Percentiles rank a stretch among this genome's conserved stretches.
Evolutionary conservation across 306 rosid genomes (phyloP).

Genomic region (Trifolium pratense): DNA sequence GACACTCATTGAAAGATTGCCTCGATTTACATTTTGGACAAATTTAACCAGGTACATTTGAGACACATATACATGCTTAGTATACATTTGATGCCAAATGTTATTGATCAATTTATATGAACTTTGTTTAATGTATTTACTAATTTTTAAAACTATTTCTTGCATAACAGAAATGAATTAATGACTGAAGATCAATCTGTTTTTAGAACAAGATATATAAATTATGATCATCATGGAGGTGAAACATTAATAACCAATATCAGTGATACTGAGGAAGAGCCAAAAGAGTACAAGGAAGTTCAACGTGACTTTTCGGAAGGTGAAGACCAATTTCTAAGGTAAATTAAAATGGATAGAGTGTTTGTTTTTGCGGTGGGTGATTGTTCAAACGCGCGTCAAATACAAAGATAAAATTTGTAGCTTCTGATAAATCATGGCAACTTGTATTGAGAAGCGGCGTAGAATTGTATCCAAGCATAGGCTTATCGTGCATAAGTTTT

Average conservation of each 20-base stretch:
- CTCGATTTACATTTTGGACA: slow-evolving; percentile 73
- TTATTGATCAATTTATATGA: slow-evolving; percentile 19
- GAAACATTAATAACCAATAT: slow-evolving; percentile 69
- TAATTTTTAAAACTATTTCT: slow-evolving; percentile 47
- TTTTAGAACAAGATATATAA: slow-evolving; percentile 69
- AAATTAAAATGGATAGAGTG: slow-evolving; percentile 38
- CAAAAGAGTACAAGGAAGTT: slow-evolving; percentile 50
- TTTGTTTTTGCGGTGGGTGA: too few relatives aligned
- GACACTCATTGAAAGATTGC: slow-evolving; percentile 54
- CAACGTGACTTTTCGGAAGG: slow-evolving; percentile 65
- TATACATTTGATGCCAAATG: background rate
- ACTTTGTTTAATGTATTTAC: slow-evolving; percentile 40
- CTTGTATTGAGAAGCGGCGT: too few relatives aligned
- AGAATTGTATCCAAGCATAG: too few relatives aligned
- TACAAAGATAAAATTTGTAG: too few relatives aligned
- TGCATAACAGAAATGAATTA: slow-evolving; percentile 77
- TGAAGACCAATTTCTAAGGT: slow-evolving; percentile 75
- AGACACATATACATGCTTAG: background rate
- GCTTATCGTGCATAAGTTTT: background rate
- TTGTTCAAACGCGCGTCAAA: too few relatives aligned
- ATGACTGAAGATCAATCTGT: slow-evolving; percentile 82
- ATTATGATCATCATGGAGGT: slow-evolving; percentile 64
- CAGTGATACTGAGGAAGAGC: slow-evolving; percentile 80
- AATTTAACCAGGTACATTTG: slow-evolving; percentile 65
- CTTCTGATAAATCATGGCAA: too few relatives aligned